Percentiles rank a stretch among this genome's conserved stretches.
phyloP scores from a whole-genome alignment of 768 basidiomycete genomes.

The Dentipellis sp. region DNA sequence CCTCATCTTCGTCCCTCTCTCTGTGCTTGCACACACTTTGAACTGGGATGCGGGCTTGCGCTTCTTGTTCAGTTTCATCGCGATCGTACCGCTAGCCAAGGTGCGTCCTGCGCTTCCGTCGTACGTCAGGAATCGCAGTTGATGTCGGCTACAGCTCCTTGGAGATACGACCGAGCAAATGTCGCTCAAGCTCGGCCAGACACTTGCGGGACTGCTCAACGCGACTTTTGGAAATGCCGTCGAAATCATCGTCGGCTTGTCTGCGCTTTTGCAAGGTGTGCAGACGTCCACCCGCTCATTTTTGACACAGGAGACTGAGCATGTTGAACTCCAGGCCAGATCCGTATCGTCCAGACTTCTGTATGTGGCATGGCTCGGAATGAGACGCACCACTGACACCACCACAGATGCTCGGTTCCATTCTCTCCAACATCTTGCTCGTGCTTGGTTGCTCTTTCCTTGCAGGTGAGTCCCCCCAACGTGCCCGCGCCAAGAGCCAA shows the following conservation, averaged over 20 bases:
- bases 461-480: slow-evolving; percentile 40
- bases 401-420: slow-evolving; percentile 76
- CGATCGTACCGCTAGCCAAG: slow-evolving; percentile 83
- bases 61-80: slow-evolving; percentile 68
- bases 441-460: slow-evolving; percentile 90
- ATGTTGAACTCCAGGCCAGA: slow-evolving; percentile 39
- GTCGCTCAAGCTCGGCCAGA: slow-evolving; percentile 71
- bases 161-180: slow-evolving; percentile 80
- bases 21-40: slow-evolving; percentile 50
- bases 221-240: slow-evolving; percentile 80
- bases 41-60: slow-evolving; percentile 72
- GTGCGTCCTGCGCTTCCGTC: slow-evolving; percentile 25
- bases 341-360: slow-evolving; percentile 88
- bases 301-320: not conserved
- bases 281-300: slow-evolving; percentile 21
- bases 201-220: slow-evolving; percentile 79
- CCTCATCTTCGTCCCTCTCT: slow-evolving; percentile 73
- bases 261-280: slow-evolving; percentile 41
- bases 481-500: not conserved
- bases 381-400: not conserved
- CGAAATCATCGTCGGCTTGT: slow-evolving; percentile 84
- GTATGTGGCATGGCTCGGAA: slow-evolving; percentile 27
- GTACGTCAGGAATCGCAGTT: not conserved
- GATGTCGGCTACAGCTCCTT: slow-evolving; percentile 39
- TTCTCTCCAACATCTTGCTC: slow-evolving; percentile 82